Conservation (phyloP, 768 basidiomycete genomes). For the Harrya chromipes region DNA sequence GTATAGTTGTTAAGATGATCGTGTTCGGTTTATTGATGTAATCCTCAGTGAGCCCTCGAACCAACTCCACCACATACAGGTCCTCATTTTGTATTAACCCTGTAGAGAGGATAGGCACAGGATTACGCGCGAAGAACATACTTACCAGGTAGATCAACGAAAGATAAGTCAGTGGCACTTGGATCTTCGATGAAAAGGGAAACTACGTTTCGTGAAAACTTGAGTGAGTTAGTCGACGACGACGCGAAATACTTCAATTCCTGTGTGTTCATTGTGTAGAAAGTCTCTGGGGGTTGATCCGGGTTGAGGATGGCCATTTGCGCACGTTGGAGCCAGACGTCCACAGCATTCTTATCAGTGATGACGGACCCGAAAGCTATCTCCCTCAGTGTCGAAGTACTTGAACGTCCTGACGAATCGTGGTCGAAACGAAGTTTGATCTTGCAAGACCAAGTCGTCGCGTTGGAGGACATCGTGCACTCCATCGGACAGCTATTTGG, state of each 20-base stretch:
- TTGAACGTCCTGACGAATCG: conserved; percentile 25
- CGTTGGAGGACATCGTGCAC: conserved; percentile 43
- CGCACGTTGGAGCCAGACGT: conserved; percentile 43
- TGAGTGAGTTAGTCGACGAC: conserved; percentile 17
- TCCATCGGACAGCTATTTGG: conserved; percentile 49
- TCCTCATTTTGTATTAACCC: conserved; percentile 59
- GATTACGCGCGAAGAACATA: background rate
- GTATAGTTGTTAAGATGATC: conserved; percentile 62
- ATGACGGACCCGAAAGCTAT: conserved; percentile 32
- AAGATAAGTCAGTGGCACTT: conserved; percentile 44
- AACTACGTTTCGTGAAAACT: conserved; percentile 53
- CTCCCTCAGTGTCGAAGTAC: conserved; percentile 5
- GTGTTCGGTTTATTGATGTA: conserved; percentile 51
- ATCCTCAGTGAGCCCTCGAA: conserved; percentile 45
- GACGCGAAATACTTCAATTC: conserved; percentile 26
- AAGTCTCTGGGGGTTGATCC: conserved; percentile 6
- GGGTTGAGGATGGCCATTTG: conserved; percentile 44
- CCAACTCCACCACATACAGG: conserved; percentile 39
- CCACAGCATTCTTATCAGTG: conserved; percentile 32
- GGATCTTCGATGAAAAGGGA: conserved; percentile 46
- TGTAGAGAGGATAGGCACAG: conserved; percentile 21
- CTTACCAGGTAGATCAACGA: conserved; percentile 54
- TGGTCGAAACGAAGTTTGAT: conserved; percentile 41
- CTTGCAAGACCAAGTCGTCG: conserved; percentile 40
- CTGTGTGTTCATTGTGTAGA: conserved; percentile 19